Evolutionary conservation across 805 yeast genomes (phyloP), one percentile per base, ranked within the genome.

Genomic region (Starmera quercuum): DNA sequence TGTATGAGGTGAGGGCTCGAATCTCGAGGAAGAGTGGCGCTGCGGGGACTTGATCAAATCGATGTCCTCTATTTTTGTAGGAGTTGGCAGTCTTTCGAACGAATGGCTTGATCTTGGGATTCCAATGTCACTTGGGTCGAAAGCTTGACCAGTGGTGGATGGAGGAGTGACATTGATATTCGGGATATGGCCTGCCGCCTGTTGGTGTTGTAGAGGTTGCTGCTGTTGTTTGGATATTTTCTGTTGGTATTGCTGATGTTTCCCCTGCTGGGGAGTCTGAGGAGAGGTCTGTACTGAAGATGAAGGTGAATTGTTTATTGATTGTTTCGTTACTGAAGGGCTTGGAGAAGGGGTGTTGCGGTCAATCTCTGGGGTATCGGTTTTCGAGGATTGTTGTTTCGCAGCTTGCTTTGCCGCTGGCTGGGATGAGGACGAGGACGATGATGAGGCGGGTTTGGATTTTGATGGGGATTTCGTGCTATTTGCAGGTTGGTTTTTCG

Each of bases 21-120:
- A 86, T 45, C 96, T 71, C 22, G 95, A 84, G 20, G 95, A 83
- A 33, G 90, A 82, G 56, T 90, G 97, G 53, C 97, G 76, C 52
- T 83, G 86, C 16, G 97, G 96, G 3, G 83, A 71, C 54, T 78
- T 71, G 33, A 88, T 81, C 46, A 88, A 70, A 50, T 88, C 97
- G 37, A 88, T 69, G 40, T 73, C 67, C 28, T 65, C 77, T 45
- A 82, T 83, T 51, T 75, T 75, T 20, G 78, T 66, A 23, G 82
- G 81, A 3, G 80, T 66, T 7, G 76, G 72, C 36, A 75, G 59
- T 47, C 73, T 66, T 50, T 68, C 84, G 51, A 69, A 68, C 21
- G 73, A 72, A 46, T 67, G 74, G 24, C 76, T 63, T 8, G 69
- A 58, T 30, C 63, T 56, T 37, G 71, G 66, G 38, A 61, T 59